Percentiles rank a stretch among this genome's conserved stretches.
Evolutionary conservation across 805 yeast genomes (phyloP).

Genomic region (Starmerella vitae): DNA sequence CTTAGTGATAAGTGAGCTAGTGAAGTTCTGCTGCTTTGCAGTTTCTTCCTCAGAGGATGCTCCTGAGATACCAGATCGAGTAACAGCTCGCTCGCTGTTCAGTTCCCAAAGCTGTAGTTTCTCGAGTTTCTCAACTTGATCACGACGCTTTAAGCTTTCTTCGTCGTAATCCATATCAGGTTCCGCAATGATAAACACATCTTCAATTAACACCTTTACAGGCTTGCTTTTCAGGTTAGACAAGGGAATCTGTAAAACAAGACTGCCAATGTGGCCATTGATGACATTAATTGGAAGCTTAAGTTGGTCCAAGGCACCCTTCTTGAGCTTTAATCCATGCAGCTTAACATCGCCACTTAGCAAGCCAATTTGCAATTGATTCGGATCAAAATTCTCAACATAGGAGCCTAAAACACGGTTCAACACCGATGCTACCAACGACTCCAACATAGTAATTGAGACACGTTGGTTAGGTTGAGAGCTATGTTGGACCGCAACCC

Average conservation of each 20-base stretch:
- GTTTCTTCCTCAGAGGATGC: conserved; percentile 23
- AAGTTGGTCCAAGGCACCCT: conserved; percentile 78
- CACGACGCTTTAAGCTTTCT: conserved; percentile 44
- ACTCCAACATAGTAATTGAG: conserved; percentile 29
- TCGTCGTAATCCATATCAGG: conserved; percentile 58
- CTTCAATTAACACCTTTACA: conserved; percentile 73
- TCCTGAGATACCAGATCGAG: conserved; percentile 20
- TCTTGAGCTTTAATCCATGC: conserved; percentile 60
- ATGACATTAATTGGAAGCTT: conserved; percentile 76
- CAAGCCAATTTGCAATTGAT: conserved; percentile 86
- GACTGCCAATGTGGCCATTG: conserved; percentile 79
- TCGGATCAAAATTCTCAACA: conserved; percentile 91
- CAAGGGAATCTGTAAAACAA: conserved; percentile 93
- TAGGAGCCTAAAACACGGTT: conserved; percentile 36
- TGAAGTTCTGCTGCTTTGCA: conserved; percentile 52
- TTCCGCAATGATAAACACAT: conserved; percentile 67
- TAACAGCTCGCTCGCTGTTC: conserved; percentile 17
- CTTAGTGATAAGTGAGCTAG: conserved; percentile 76
- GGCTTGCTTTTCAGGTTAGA: conserved; percentile 86
- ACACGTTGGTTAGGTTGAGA: no score
- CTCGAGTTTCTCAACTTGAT: conserved; percentile 52
- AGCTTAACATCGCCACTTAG: conserved; percentile 96
- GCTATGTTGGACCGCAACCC: no score
- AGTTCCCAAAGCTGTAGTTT: conserved; percentile 53
- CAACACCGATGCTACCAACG: conserved; percentile 33